Conservation (phyloP, 2,329 filamentous ascomycete species). For the Sordariomycetes sp. region DNA sequence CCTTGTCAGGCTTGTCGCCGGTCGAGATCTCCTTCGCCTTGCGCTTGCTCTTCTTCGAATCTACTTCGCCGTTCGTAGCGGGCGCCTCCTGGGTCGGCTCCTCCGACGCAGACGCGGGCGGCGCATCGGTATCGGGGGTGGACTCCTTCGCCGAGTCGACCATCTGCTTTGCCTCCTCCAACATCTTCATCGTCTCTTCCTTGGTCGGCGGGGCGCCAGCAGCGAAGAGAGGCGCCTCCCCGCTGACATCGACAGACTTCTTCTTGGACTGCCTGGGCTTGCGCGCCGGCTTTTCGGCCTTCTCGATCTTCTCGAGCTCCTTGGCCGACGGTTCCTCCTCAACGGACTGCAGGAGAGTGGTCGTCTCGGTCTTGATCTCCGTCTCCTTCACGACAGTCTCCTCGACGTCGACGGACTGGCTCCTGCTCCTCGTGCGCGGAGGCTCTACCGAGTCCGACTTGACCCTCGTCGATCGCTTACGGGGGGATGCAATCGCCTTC, state of each 20-base stretch:
- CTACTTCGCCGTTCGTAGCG: constrained; percentile 7
- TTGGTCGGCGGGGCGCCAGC: constrained; percentile 60
- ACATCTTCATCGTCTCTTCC: constrained; percentile 72
- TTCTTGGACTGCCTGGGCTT: constrained; percentile 25
- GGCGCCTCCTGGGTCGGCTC: constrained; percentile 20
- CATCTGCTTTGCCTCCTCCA: constrained; percentile 80
- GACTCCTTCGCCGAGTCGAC: constrained; percentile 49
- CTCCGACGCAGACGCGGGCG: constrained; percentile 13
- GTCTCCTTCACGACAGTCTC: constrained; percentile 1
- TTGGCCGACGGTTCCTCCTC: constrained; percentile 20
- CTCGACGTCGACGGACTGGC: constrained; percentile 4
- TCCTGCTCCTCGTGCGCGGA: constrained; percentile 3
- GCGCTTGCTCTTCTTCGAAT: constrained; percentile 52
- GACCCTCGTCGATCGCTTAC: constrained; percentile 34
- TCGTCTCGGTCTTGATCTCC: neutral
- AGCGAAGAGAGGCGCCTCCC: constrained; percentile 25
- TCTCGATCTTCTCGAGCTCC: constrained; percentile 22
- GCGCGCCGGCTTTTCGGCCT: constrained; percentile 18
- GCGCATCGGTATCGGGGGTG: constrained; percentile 16
- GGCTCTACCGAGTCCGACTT: constrained; percentile 3
- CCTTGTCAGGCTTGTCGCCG: constrained; percentile 39
- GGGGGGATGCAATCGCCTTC: constrained; percentile 38
- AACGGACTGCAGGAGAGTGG: constrained; percentile 1
- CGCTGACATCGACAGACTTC: constrained; percentile 36
- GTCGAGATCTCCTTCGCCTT: constrained; percentile 63